phyloP scores from a whole-genome alignment of 169 alveolate species.

The Perkinsus chesapeaki region DNA sequence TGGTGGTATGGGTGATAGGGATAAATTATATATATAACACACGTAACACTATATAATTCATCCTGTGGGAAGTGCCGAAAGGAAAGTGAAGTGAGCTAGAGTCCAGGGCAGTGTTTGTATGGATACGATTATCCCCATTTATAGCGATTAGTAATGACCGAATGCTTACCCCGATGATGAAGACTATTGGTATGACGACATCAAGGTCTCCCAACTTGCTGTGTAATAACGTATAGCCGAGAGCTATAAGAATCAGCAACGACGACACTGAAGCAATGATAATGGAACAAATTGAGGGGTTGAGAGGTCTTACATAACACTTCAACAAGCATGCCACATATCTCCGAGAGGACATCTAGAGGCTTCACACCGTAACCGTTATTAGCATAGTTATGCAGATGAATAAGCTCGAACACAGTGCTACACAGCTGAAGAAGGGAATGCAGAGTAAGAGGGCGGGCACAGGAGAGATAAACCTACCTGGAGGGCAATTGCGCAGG shows the following conservation, averaged over 20 bases:
- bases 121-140: too few relatives aligned
- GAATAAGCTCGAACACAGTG: background rate
- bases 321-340: background rate
- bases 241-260: background rate
- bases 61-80: too few relatives aligned
- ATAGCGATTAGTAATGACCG: background rate
- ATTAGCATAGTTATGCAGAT: background rate
- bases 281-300: background rate
- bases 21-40: too few relatives aligned
- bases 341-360: background rate
- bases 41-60: too few relatives aligned
- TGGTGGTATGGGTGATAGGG: too few relatives aligned
- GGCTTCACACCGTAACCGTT: constrained; percentile 8
- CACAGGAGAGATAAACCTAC: background rate
- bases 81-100: too few relatives aligned
- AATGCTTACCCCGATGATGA: background rate
- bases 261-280: background rate
- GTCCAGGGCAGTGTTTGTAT: too few relatives aligned
- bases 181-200: background rate
- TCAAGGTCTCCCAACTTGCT: constrained; percentile 8
- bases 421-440: background rate
- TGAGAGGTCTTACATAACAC: background rate
- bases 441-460: too few relatives aligned
- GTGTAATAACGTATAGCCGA: background rate
- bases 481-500: background rate